A percentile compares a stretch with the other conserved stretches of the same genome.
These are phyloP conservation scores for Gentiana macrophylla DNA, from an alignment of 257 asterid species.

Conservation along the genomic window DNA sequence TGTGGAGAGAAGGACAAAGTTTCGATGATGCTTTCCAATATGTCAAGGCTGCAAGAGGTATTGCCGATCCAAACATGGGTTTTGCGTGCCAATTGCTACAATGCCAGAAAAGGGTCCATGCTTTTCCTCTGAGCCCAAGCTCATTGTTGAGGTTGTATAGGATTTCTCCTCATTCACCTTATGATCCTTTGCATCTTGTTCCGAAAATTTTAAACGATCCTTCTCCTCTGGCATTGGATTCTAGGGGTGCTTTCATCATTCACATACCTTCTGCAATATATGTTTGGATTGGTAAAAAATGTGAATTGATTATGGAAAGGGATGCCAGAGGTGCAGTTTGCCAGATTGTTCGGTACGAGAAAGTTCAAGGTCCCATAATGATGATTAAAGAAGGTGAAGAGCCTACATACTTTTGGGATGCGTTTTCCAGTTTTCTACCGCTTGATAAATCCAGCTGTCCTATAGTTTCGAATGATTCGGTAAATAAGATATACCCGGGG, in stretches of 20 bases:
- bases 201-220: slow-evolving; percentile 43
- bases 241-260: slow-evolving; percentile 40
- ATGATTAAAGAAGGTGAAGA: slow-evolving; percentile 33
- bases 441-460: slow-evolving; percentile 22
- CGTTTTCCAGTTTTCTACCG: slow-evolving; percentile 34
- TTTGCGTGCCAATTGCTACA: slow-evolving; percentile 43
- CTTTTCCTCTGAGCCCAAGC: slow-evolving; percentile 41
- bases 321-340: slow-evolving; percentile 45
- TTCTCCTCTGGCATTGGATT: slow-evolving; percentile 35
- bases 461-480: slow-evolving; percentile 16
- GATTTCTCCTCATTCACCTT: slow-evolving; percentile 42
- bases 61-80: slow-evolving; percentile 52
- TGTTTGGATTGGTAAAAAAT: slow-evolving; percentile 40
- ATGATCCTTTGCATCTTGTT: slow-evolving; percentile 44
- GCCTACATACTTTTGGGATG: slow-evolving; percentile 37
- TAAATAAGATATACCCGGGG: slow-evolving; percentile 16
- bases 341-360: slow-evolving; percentile 45
- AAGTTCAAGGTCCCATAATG: slow-evolving; percentile 31
- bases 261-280: slow-evolving; percentile 34
- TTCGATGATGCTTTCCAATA: slow-evolving; percentile 44
- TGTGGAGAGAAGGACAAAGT: slow-evolving; percentile 52
- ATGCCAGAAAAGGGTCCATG: slow-evolving; percentile 44
- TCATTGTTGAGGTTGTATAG: slow-evolving; percentile 35
- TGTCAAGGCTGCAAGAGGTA: slow-evolving; percentile 44
- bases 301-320: slow-evolving; percentile 34